Base-by-base conservation (phyloP, 2,329 filamentous ascomycete species). In the Exophiala lecanii-corni region DNA sequence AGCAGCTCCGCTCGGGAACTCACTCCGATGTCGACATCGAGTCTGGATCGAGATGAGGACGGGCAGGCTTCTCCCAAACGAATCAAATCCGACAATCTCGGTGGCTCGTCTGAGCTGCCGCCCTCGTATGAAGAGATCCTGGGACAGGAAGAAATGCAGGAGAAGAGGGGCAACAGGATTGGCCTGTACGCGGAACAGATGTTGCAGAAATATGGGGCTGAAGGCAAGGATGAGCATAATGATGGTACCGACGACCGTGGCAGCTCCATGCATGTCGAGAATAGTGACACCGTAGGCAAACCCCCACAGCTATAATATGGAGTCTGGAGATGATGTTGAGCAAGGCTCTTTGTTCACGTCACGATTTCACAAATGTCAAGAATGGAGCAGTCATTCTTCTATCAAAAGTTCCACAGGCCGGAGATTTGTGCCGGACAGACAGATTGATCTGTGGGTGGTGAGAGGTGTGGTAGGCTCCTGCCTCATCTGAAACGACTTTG, bases 91-190 rank as follows among this genome's bases (percentile, higher is more conserved):
- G 42, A 45, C n/a, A 32, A 18, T 25, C 12, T 25, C 9, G 20
- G 20, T 15, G 15, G n/a, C 25, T 10, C 32, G n/a, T 26, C 33
- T 7, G 54, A 54, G 16, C 37, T 39, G 20, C 49, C 45, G 19
- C 54, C 60, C 10, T 58, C 56, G 5, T 68, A 67, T 39, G 64
- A 64, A 23, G 57, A 62, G 15, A 49, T 21, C 21, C 57, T 60
- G 18, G 49, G 50, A 16, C 55, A 49, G 9, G 61, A 62, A 39
- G 67, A 69, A 51, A 68, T 69, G 67, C 53, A 63, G 45, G 64
- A 70, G 54, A 62, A 54, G 44, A 49, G 42, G 35, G 50, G 45
- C 7, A 55, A 51, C 32, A 56, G 53, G 40, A 56, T 56, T 32
- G 54, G 50, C 17, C 37, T 50, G 12, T 45, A 55, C 25, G 50